Evolutionary conservation across 225 moss, liverwort and hornwort species (phyloP), one percentile per base, ranked within the genome.

Genomic region (Thuidium tamariscinum): DNA sequence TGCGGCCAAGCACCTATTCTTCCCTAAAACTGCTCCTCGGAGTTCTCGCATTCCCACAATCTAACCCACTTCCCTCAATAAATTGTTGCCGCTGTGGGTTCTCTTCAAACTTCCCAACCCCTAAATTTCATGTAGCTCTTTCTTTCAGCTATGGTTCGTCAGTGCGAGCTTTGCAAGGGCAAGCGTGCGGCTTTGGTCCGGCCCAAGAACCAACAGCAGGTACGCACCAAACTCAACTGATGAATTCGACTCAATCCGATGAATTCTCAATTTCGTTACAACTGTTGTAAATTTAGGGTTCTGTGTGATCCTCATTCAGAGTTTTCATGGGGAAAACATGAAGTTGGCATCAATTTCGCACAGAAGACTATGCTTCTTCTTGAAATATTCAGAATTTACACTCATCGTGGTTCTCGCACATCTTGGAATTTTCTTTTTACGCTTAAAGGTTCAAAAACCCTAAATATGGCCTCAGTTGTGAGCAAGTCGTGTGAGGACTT

Each of bases 131-230:
- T 85, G 87, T 69, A 56, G 57, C 48, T 8, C 49, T 42, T 37
- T 37, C 65, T n/a, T 22, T 25, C 25, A 69, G 88, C 72, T 70
- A 96, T 95, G 94, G 94, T 93, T 85, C 94, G 94, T 81, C 66
- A 93, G 59, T 99, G 97, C 57, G 93, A 95, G 88, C 84, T 95
- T 65, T 99, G 96, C 91, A 78, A 91, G 86, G 67, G 77, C 36
- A 90, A 88, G 80, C 94, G 94, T 86, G 96, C 97, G 19, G 93
- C 98, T 84, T 92, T 99, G 51, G 94, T 95, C 65, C 94, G 98
- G 13, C 97, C 97, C 52, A 96, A 89, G 83, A 96, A 95, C 60
- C 94, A 94, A 79, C 95, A 95, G 61, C 95, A 97, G 97, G 99
- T 97, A 61, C 59, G 46, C 27, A 25, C 69, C 20, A 25, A 46